A percentile compares a stretch with the other conserved stretches of the same genome.
Conservation (phyloP, 1,284 basidiomycete species). For the Inonotus obliquus region DNA sequence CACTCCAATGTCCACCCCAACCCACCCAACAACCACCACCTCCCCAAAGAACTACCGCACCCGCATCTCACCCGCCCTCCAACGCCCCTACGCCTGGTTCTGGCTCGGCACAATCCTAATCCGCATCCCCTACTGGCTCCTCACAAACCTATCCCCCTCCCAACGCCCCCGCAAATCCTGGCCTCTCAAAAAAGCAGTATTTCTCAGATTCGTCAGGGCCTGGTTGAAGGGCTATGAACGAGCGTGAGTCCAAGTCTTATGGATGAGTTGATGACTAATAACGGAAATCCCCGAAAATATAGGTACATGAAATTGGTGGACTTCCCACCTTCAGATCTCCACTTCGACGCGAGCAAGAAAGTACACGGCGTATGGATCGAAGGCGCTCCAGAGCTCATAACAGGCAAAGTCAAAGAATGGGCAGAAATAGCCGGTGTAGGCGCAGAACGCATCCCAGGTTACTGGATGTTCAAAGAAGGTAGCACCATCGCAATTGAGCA, state of each 20-base stretch:
- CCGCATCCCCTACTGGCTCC: slow-evolving; percentile 4
- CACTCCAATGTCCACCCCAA: no score
- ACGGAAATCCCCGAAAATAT: neutral
- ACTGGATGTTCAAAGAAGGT: slow-evolving; percentile 47
- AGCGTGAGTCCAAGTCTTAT: neutral
- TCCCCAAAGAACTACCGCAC: neutral
- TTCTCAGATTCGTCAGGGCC: neutral
- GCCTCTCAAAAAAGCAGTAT: neutral
- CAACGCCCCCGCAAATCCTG: slow-evolving; percentile 6
- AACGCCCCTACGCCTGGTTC: neutral
- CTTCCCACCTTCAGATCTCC: neutral
- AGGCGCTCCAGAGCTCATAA: slow-evolving; percentile 51
- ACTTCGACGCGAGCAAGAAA: slow-evolving; percentile 2
- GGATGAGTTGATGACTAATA: neutral
- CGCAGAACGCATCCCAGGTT: slow-evolving; percentile 46
- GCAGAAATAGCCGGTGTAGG: slow-evolving; percentile 37
- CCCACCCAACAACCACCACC: neutral
- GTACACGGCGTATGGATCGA: slow-evolving; percentile 35
- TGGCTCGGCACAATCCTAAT: neutral
- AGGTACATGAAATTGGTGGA: neutral
- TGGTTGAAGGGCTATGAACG: neutral
- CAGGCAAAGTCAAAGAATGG: slow-evolving; percentile 42
- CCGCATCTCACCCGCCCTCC: neutral
- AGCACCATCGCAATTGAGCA: slow-evolving; percentile 31
- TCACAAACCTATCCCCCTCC: neutral